Evolutionary conservation across 805 yeast genomes (phyloP).

Genomic region (Sugiyamaella floridensis): DNA sequence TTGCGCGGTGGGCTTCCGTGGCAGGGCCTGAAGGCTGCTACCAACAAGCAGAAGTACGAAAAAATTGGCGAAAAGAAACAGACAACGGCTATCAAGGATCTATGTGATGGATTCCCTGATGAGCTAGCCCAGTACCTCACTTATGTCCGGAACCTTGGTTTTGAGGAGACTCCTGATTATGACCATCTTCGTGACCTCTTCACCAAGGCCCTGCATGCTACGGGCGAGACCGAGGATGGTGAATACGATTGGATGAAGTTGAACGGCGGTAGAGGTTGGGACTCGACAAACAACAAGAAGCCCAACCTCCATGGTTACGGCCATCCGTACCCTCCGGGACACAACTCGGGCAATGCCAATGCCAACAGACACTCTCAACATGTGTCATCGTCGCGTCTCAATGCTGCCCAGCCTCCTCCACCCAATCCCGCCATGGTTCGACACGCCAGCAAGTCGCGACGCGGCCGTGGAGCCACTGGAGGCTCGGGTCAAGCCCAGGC

Average conservation of each 20-base stretch:
- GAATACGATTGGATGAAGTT: slow-evolving; percentile 98
- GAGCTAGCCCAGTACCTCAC: slow-evolving; percentile 91
- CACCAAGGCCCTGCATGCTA: slow-evolving; percentile 67
- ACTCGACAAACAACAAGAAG: slow-evolving; percentile 77
- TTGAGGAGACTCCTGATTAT: slow-evolving; percentile 93
- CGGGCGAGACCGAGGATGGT: slow-evolving; percentile 70
- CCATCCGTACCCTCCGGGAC: slow-evolving; percentile 75
- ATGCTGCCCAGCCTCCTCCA: slow-evolving; percentile 36
- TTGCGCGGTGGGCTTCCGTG: slow-evolving; percentile 92
- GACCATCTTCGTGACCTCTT: slow-evolving; percentile 73
- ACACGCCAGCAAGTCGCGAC: slow-evolving; percentile 28
- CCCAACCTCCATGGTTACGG: slow-evolving; percentile 96
- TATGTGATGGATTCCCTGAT: slow-evolving; percentile 82
- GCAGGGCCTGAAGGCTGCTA: slow-evolving; percentile 98
- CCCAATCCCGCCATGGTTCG: slow-evolving; percentile 31
- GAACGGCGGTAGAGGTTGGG: slow-evolving; percentile 96
- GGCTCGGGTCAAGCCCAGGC: slow-evolving; percentile 17
- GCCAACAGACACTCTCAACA: slow-evolving; percentile 24
- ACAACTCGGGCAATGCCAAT: slow-evolving; percentile 3
- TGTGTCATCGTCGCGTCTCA: slow-evolving; percentile 32
- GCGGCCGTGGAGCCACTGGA: slow-evolving; percentile 21
- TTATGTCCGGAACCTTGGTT: slow-evolving; percentile 78
- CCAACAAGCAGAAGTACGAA: slow-evolving; percentile 95
- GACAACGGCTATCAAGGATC: slow-evolving; percentile 75
- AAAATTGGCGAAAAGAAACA: slow-evolving; percentile 95